phyloP scores from a whole-genome alignment of 805 yeast species.

The Hanseniaspora occidentalis region DNA sequence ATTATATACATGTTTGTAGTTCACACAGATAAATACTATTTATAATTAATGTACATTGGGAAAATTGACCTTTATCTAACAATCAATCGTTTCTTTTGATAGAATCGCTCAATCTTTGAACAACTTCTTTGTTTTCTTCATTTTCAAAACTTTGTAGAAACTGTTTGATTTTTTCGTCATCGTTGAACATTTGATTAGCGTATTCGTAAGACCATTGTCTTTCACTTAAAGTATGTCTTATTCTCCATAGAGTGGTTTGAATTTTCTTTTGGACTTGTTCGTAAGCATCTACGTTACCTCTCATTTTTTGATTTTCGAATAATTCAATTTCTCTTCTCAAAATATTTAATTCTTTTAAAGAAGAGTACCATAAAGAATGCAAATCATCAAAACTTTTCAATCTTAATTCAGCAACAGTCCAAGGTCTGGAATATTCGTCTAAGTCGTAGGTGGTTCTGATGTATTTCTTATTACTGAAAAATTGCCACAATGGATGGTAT shows the following conservation, averaged over 20 bases:
- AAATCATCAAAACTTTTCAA: conserved; percentile 85
- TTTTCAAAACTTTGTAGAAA: conserved; percentile 12
- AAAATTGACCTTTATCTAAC: no score
- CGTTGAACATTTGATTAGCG: conserved; percentile 27
- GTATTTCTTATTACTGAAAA: conserved; percentile 54
- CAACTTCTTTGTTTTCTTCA: conserved; percentile 19
- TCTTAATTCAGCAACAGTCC: conserved; percentile 83
- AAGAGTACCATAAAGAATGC: conserved; percentile 82
- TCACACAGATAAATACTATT: no score
- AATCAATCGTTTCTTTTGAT: background rate
- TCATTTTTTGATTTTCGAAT: conserved; percentile 23
- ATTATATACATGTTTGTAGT: no score
- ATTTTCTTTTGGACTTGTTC: conserved; percentile 30
- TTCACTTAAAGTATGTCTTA: conserved; percentile 79
- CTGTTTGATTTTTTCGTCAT: conserved; percentile 29
- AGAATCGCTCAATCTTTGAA: background rate
- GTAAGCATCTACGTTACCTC: conserved; percentile 24
- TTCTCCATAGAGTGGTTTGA: conserved; percentile 58
- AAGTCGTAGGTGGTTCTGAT: conserved; percentile 47
- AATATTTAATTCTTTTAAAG: conserved; percentile 71
- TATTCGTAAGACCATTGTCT: conserved; percentile 55
- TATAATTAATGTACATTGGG: no score
- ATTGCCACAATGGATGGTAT: conserved; percentile 93
- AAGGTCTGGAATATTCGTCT: conserved; percentile 50
- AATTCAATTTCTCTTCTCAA: conserved; percentile 65